A percentile compares a stretch with the other conserved stretches of the same genome.
These are phyloP conservation scores for Mycena sp. DNA, from an alignment of 1,284 basidiomycete species.

Conservation along the genomic window DNA sequence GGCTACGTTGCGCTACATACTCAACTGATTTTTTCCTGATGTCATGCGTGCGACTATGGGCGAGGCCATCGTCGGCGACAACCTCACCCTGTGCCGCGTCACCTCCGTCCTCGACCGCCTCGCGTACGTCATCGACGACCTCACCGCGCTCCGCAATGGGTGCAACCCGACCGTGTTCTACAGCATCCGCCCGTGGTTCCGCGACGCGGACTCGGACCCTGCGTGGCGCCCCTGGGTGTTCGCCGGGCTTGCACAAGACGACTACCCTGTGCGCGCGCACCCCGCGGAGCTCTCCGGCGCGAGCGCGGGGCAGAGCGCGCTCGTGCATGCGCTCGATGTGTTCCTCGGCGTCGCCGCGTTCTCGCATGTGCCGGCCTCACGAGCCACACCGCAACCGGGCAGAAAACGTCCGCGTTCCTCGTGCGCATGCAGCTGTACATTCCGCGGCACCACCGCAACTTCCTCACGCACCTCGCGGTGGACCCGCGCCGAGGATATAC, in stretches of 20 bases:
- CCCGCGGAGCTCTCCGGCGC: constrained; percentile 85
- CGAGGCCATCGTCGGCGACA: constrained; percentile 91
- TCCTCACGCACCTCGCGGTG: constrained; percentile 83
- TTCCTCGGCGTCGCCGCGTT: constrained; percentile 88
- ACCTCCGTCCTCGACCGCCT: constrained; percentile 77
- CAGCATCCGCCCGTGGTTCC: constrained; percentile 93
- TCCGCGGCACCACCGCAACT: constrained; percentile 91
- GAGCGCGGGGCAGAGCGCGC: constrained; percentile 89
- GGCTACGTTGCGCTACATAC: neutral
- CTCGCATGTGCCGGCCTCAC: constrained; percentile 47
- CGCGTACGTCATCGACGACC: constrained; percentile 71
- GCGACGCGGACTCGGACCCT: constrained; percentile 80
- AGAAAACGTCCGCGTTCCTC: constrained; percentile 76
- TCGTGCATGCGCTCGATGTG: constrained; percentile 90
- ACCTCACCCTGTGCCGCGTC: constrained; percentile 78
- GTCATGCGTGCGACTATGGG: constrained; percentile 92
- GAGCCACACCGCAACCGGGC: constrained; percentile 30
- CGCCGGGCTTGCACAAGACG: constrained; percentile 68
- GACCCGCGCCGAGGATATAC: no score
- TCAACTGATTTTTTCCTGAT: neutral
- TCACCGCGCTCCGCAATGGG: constrained; percentile 68
- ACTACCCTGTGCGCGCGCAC: constrained; percentile 49
- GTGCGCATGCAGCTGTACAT: constrained; percentile 89
- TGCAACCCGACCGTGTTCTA: constrained; percentile 89
- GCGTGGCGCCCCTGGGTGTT: constrained; percentile 79